Evolutionary conservation across 768 basidiomycete species (phyloP).

Genomic region (Pleurotus cornucopiae): DNA sequence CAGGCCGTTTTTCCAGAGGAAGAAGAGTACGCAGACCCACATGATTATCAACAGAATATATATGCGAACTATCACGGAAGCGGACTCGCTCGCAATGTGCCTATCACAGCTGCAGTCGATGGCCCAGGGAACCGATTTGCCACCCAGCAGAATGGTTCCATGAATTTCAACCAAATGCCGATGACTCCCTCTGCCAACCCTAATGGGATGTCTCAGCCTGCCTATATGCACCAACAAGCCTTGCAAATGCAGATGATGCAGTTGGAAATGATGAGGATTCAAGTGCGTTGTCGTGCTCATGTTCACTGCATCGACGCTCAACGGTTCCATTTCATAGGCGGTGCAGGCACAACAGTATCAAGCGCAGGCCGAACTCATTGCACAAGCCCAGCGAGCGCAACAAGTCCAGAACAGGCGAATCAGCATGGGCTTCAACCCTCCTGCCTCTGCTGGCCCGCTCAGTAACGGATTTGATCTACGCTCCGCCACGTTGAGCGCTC

Average conservation of each 20-base stretch:
- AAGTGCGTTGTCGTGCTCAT: constrained; percentile 41
- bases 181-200: constrained; percentile 52
- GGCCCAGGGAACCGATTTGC: constrained; percentile 61
- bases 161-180: constrained; percentile 46
- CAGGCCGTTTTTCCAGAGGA: constrained; percentile 42
- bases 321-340: constrained; percentile 32
- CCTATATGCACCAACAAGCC: constrained; percentile 52
- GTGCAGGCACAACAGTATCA: constrained; percentile 59
- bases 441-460: constrained; percentile 72
- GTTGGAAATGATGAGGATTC: constrained; percentile 75
- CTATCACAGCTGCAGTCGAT: constrained; percentile 73
- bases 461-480: constrained; percentile 63
- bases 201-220: constrained; percentile 39
- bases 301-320: no score
- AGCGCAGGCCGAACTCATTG: constrained; percentile 67
- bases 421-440: constrained; percentile 45
- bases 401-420: constrained; percentile 42
- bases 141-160: constrained; percentile 56
- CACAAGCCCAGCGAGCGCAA: constrained; percentile 54
- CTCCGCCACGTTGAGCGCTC: constrained; percentile 47
- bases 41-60: constrained; percentile 51
- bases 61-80: constrained; percentile 39
- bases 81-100: constrained; percentile 34
- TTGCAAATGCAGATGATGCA: constrained; percentile 86
- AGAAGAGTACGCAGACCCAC: constrained; percentile 60